Evolutionary conservation across 2,329 filamentous ascomycete genomes (phyloP).

Genomic region (Chrysoporthe austroafricana): DNA sequence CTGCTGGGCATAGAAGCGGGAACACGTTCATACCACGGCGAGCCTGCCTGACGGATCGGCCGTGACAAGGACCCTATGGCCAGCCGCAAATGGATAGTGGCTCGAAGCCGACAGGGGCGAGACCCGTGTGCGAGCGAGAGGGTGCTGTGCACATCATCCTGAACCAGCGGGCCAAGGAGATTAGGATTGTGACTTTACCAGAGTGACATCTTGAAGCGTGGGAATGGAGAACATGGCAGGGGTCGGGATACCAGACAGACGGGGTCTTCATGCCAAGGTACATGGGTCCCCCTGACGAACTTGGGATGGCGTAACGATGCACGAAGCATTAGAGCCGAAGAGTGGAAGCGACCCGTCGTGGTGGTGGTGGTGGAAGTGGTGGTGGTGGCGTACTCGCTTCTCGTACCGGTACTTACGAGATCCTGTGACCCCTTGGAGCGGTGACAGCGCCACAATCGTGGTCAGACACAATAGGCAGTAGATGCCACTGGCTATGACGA

Average conservation of each 20-base stretch:
- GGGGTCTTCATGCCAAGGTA: conserved; percentile 19
- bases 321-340: conserved; percentile 12
- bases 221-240: conserved; percentile 24
- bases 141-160: conserved; percentile 12
- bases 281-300: conserved; percentile 17
- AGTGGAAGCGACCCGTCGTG: conserved; percentile 6
- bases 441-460: conserved; percentile 24
- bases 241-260: conserved; percentile 19
- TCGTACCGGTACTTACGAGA: conserved; percentile 20
- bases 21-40: background rate
- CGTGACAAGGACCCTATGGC: background rate
- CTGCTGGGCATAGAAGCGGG: background rate
- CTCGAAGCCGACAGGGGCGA: conserved; percentile 7
- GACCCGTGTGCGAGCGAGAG: conserved; percentile 6
- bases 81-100: background rate
- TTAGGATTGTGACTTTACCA: conserved; percentile 23
- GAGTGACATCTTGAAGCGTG: conserved; percentile 18
- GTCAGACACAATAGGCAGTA: conserved; percentile 24
- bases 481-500: conserved; percentile 17
- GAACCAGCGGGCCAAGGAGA: conserved; percentile 16
- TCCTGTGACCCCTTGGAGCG: conserved; percentile 24
- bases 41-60: background rate
- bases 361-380: conserved; percentile 3
- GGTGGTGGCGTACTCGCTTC: background rate
- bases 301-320: conserved; percentile 18